Evolutionary conservation across 23 red algal species (phyloP).

Genomic region (Agarophyton chilense): DNA sequence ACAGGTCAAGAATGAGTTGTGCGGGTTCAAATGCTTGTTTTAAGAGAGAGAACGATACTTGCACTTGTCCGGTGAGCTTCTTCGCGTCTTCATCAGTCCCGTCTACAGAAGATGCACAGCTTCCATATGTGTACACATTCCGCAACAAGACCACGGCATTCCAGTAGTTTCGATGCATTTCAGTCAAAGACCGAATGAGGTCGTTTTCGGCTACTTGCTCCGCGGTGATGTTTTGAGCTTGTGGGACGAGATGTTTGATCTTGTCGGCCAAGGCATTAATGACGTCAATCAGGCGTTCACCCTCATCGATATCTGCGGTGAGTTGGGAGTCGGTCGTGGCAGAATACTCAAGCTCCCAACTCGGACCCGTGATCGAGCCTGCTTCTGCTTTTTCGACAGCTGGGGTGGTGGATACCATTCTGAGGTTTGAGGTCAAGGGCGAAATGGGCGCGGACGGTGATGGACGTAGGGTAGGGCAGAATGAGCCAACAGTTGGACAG

Average conservation of each 20-base stretch:
- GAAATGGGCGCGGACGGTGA: neutral
- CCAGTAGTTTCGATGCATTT: constrained; percentile 50
- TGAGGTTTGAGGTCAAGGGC: neutral
- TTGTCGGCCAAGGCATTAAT: constrained; percentile 1
- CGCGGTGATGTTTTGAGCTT: constrained; percentile 16
- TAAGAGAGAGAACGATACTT: constrained; percentile 32
- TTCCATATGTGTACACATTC: constrained; percentile 62
- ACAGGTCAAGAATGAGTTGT: constrained; percentile 64
- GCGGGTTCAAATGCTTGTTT: constrained; percentile 46
- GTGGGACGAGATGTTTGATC: constrained; percentile 35
- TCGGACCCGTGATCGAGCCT: constrained; percentile 43
- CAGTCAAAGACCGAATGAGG: constrained; percentile 23
- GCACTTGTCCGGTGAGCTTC: constrained; percentile 50
- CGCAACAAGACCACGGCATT: constrained; percentile 44
- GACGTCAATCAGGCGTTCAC: constrained; percentile 39
- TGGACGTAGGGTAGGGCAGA: neutral
- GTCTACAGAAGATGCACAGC: constrained; percentile 67
- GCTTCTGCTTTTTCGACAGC: constrained; percentile 17
- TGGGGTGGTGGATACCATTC: constrained; percentile 20
- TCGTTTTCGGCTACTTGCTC: constrained; percentile 22
- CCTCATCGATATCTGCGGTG: constrained; percentile 44
- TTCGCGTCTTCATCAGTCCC: constrained; percentile 63
- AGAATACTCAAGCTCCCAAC: constrained; percentile 72
- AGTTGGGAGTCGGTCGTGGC: constrained; percentile 46
- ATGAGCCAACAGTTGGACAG: neutral